Percentiles rank a stretch among this genome's conserved stretches.
Conservation (phyloP, 2,329 filamentous ascomycete genomes). For the Hymenoscyphus albidus region DNA sequence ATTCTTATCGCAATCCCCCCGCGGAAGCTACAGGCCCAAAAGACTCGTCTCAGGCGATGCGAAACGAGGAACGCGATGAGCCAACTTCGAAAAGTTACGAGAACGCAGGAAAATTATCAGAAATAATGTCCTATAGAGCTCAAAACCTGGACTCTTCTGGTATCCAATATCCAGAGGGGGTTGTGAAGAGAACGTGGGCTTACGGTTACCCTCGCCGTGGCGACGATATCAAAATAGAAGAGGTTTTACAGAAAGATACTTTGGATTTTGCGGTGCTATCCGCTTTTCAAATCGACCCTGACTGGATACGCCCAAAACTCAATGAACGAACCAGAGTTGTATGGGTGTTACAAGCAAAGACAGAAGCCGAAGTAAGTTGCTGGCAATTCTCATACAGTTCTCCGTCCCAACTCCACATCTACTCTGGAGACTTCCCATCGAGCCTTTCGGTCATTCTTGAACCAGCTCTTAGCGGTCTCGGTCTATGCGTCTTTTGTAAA, state of each 20-base stretch:
- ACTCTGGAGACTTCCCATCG: neutral
- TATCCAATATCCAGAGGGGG: constrained; percentile 46
- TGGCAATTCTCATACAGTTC: neutral
- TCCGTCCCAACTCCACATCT: neutral
- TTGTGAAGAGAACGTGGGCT: constrained; percentile 79
- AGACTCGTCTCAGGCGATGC: neutral
- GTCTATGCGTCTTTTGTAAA: too few relatives aligned
- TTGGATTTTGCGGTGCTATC: constrained; percentile 78
- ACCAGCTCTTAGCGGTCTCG: neutral
- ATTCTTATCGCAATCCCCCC: neutral
- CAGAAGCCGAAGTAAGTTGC: constrained; percentile 48
- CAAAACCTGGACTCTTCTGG: constrained; percentile 12
- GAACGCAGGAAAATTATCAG: constrained; percentile 3
- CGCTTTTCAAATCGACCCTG: constrained; percentile 80
- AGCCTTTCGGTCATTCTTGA: neutral
- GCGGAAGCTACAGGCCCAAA: neutral
- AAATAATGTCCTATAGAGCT: constrained; percentile 2
- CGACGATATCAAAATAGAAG: constrained; percentile 83
- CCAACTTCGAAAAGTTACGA: neutral
- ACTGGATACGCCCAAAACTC: constrained; percentile 53
- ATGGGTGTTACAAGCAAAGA: constrained; percentile 53
- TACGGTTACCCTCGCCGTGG: constrained; percentile 54
- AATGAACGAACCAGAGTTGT: constrained; percentile 59
- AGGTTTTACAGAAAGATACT: constrained; percentile 70
- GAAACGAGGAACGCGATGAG: neutral